These are phyloP conservation scores for Athelia sp. DNA, from an alignment of 1,284 basidiomycete species.

Conservation along the genomic window DNA sequence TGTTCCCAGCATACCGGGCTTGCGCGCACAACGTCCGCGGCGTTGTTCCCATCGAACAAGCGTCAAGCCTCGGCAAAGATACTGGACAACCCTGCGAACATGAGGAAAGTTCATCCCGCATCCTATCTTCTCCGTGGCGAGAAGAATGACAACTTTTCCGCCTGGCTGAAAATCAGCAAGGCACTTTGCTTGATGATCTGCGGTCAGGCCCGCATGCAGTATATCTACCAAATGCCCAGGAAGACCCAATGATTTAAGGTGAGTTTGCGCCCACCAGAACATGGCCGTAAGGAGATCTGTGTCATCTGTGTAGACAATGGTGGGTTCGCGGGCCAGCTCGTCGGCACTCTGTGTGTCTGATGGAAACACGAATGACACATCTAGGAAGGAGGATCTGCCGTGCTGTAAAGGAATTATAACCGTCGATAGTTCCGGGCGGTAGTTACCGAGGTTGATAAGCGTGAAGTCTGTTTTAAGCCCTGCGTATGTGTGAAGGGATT, in stretches of 20 bases:
- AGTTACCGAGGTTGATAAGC: slow-evolving; percentile 15
- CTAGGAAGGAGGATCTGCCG: slow-evolving; percentile 10
- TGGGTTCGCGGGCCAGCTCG: slow-evolving; percentile 7
- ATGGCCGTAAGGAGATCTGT: slow-evolving; percentile 14
- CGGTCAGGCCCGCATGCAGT: slow-evolving; percentile 15
- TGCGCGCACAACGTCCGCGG: slow-evolving; percentile 11
- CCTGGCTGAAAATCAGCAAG: slow-evolving; percentile 9
- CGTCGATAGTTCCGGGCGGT: slow-evolving; percentile 15
- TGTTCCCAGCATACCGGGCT: slow-evolving; percentile 4
- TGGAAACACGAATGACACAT: slow-evolving; percentile 12
- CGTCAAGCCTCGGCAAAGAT: slow-evolving; percentile 9
- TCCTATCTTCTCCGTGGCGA: slow-evolving; percentile 16
- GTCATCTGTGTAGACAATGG: slow-evolving; percentile 14
- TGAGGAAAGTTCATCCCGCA: slow-evolving; percentile 14
- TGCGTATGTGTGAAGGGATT: slow-evolving; percentile 7
- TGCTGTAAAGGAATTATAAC: slow-evolving; percentile 10
- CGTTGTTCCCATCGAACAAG: slow-evolving; percentile 11
- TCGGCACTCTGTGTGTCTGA: not conserved
- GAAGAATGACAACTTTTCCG: slow-evolving; percentile 9
- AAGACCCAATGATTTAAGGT: slow-evolving; percentile 5
- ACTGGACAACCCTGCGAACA: slow-evolving; percentile 15
- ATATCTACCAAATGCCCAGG: slow-evolving; percentile 10
- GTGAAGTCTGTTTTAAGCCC: slow-evolving; percentile 11
- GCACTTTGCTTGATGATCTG: slow-evolving; percentile 10
- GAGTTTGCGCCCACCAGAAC: slow-evolving; percentile 14